Conservation (phyloP, 257 asterid species). For the Agastache rugosa region DNA sequence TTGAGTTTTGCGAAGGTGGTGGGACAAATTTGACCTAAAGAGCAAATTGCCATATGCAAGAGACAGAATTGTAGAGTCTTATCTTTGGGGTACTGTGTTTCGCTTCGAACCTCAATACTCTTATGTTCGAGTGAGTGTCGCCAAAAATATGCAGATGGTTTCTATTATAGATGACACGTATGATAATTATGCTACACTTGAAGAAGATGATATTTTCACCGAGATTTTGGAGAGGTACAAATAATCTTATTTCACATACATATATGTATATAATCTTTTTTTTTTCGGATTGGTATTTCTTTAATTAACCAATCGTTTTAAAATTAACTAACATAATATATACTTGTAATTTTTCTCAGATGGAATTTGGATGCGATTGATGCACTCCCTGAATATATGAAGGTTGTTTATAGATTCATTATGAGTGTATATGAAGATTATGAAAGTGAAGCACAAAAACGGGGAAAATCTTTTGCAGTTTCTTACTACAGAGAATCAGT, state of each 20-base stretch:
- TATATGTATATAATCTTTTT: no score
- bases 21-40: conserved; percentile 42
- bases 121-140: neutral
- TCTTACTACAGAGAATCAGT: conserved; percentile 39
- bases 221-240: conserved; percentile 34
- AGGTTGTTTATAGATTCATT: conserved; percentile 35
- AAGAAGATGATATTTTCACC: conserved; percentile 38
- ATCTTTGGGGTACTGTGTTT: conserved; percentile 29
- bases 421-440: conserved; percentile 30
- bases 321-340: neutral
- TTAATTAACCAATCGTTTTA: no score
- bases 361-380: conserved; percentile 44
- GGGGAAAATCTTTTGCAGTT: conserved; percentile 22
- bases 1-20: conserved; percentile 36
- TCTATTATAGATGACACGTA: conserved; percentile 36
- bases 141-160: conserved; percentile 9
- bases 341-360: conserved; percentile 30
- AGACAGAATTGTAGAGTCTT: conserved; percentile 38
- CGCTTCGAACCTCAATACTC: conserved; percentile 39
- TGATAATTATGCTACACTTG: conserved; percentile 42
- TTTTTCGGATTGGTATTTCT: no score
- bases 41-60: conserved; percentile 36
- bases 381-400: conserved; percentile 43
- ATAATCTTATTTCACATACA: no score
- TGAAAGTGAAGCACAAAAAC: conserved; percentile 30